Base-by-base conservation (phyloP, 1,284 basidiomycete species). In the Rhodotorula sp. region DNA sequence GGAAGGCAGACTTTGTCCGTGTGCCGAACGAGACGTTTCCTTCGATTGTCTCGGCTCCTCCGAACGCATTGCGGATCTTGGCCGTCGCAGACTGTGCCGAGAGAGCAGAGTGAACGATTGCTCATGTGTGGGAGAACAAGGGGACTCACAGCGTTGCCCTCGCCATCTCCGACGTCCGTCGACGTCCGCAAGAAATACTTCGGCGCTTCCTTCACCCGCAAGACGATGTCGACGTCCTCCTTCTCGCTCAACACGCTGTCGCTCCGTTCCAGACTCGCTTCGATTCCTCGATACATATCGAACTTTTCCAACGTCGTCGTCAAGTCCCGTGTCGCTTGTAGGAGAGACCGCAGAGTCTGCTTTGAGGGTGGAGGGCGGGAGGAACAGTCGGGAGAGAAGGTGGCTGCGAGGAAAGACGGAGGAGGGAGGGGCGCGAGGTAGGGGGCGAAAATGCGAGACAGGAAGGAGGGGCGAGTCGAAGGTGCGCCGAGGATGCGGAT, bases 81-180 rank as follows among this genome's bases (percentile, higher is more conserved):
- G 86, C 91, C 10, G 89, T 91, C 51, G 88, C 85, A 66, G 88
- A 91, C 88, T 61, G 37, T 13, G 28, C 40, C 4, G 18, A 10
- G 9, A 10, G 89, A 71, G 6, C 24, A 34, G 26, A 52, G 56
- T 63, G 40, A 68, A 37, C 71, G 52, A 46, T 51, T 59, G 26
- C n/a, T 44, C 55, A 30, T 30, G 24, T 48, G 24, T 31, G 24
- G n/a, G 3, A 7, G 30, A 24, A 10, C 13, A 3, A 16, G 13
- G 28, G 22, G 4, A 26, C 46, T 31, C 37, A 61, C 59, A 1
- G 91, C 92, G 64, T 84, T 92, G 13, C 92, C 95, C 80, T 98
- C 95, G 62, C 90, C 90, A 67, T 96, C 93, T 15, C 96, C 96
- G 7, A 98, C 84, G 78, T 98, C 94, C 1, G 95, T 98, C 2